A percentile compares a stretch with the other conserved stretches of the same genome.
These are phyloP conservation scores for Saccharomycopsis fermentans DNA, from an alignment of 805 yeast species.

Conservation along the genomic window DNA sequence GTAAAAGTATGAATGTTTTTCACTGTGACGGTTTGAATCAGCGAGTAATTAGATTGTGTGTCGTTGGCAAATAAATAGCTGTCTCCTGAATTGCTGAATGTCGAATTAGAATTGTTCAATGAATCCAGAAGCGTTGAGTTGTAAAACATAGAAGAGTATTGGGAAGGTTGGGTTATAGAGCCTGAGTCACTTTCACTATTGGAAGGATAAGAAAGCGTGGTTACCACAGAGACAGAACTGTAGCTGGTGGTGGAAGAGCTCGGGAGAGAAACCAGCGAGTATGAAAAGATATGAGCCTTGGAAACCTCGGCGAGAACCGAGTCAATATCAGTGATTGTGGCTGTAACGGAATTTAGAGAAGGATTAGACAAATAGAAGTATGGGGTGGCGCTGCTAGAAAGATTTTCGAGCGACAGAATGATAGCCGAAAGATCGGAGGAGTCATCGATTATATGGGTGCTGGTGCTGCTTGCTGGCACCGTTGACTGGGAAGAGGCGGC, in stretches of 20 bases:
- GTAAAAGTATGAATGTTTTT: background rate
- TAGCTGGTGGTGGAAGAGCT: background rate
- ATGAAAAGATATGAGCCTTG: background rate
- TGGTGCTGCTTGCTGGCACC: background rate
- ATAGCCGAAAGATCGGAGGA: background rate
- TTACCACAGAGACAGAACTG: slow-evolving; percentile 9
- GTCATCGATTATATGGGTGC: background rate
- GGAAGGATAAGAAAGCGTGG: slow-evolving; percentile 11
- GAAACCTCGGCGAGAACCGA: background rate
- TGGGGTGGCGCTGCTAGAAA: background rate
- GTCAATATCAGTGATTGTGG: background rate
- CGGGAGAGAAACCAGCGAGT: background rate
- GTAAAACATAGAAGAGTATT: background rate
- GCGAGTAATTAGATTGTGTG: background rate
- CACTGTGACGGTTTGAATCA: slow-evolving; percentile 5
- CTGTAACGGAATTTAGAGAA: background rate
- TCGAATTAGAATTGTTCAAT: background rate
- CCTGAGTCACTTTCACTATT: background rate
- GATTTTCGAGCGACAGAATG: background rate
- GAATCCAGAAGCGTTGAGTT: background rate
- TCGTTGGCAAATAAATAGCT: background rate
- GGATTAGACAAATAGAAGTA: background rate
- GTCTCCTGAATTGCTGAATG: background rate
- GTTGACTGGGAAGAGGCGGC: background rate
- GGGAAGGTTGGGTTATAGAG: background rate